Percentiles rank a stretch among this genome's conserved stretches.
phyloP scores from a whole-genome alignment of 2,329 filamentous ascomycete species.

The Penicillium sp. region DNA sequence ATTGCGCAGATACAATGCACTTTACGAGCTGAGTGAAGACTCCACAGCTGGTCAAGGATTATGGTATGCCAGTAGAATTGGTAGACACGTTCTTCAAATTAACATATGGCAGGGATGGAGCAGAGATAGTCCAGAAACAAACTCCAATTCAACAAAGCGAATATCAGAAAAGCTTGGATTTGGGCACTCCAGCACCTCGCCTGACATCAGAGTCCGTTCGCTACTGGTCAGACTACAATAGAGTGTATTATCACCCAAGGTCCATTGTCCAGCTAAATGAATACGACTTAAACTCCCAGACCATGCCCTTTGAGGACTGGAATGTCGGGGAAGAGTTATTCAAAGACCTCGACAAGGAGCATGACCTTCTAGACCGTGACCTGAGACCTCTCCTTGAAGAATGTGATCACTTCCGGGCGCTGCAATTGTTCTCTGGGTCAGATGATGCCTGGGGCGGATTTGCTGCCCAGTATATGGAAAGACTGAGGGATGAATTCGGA shows the following conservation, averaged over 20 bases:
- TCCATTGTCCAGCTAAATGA: slow-evolving; percentile 85
- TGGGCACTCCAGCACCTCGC: slow-evolving; percentile 60
- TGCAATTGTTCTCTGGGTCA: slow-evolving; percentile 70
- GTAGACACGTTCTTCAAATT: not conserved
- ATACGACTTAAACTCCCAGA: slow-evolving; percentile 74
- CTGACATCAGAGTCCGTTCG: slow-evolving; percentile 71
- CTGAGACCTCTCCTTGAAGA: slow-evolving; percentile 86
- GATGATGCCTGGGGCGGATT: slow-evolving; percentile 85
- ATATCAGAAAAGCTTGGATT: slow-evolving; percentile 78
- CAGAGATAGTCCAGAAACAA: slow-evolving; percentile 66
- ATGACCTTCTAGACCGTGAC: slow-evolving; percentile 88
- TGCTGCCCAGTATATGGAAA: slow-evolving; percentile 68
- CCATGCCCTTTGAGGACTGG: slow-evolving; percentile 82
- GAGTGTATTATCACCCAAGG: slow-evolving; percentile 85
- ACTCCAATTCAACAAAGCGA: slow-evolving; percentile 64
- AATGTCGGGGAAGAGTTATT: slow-evolving; percentile 73
- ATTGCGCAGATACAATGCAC: slow-evolving; percentile 78
- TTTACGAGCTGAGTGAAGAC: slow-evolving; percentile 65
- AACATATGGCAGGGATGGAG: slow-evolving; percentile 55
- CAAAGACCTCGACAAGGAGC: slow-evolving; percentile 67
- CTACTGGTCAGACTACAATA: slow-evolving; percentile 96
- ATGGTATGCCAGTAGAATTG: slow-evolving; percentile 37
- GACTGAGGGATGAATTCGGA: slow-evolving; percentile 83
- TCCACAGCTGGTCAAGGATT: slow-evolving; percentile 36
- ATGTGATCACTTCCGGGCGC: slow-evolving; percentile 84